Conservation (phyloP, 371 early-diverging fungal species). For the Saksenaea oblongispora region DNA sequence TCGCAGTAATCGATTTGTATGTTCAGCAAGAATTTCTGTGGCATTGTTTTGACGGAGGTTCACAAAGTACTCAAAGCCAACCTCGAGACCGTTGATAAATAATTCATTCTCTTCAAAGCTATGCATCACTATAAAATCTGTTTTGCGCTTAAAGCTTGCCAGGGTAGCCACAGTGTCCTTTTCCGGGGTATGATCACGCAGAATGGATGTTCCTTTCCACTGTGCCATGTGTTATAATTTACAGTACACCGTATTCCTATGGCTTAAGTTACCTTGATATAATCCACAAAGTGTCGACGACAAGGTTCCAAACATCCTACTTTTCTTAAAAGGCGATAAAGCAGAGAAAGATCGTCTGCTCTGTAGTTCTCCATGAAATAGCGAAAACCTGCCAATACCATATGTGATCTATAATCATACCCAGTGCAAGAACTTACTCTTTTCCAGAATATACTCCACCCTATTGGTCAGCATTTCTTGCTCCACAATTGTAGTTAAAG, state of each 20-base stretch:
- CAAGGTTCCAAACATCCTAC: constrained; percentile 36
- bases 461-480: constrained; percentile 69
- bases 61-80: constrained; percentile 84
- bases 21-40: constrained; percentile 70
- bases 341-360: constrained; percentile 59
- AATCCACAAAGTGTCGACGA: constrained; percentile 32
- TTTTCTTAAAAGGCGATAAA: constrained; percentile 52
- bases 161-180: constrained; percentile 24
- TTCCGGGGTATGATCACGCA: constrained; percentile 20
- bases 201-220: constrained; percentile 32
- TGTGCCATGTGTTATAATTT: background rate
- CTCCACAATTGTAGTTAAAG: constrained; percentile 66
- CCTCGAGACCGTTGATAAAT: constrained; percentile 72
- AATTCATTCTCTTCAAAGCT: constrained; percentile 69
- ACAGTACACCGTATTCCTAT: background rate
- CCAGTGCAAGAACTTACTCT: constrained; percentile 39
- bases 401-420: background rate
- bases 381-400: constrained; percentile 48
- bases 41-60: constrained; percentile 83
- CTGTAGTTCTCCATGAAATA: constrained; percentile 62
- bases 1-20: constrained; percentile 32
- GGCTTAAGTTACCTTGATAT: constrained; percentile 35
- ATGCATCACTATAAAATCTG: constrained; percentile 65
- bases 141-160: constrained; percentile 65
- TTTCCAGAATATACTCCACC: constrained; percentile 62